These are phyloP conservation scores for Auriculariales sp. DNA, from an alignment of 768 basidiomycete species.

Conservation along the genomic window DNA sequence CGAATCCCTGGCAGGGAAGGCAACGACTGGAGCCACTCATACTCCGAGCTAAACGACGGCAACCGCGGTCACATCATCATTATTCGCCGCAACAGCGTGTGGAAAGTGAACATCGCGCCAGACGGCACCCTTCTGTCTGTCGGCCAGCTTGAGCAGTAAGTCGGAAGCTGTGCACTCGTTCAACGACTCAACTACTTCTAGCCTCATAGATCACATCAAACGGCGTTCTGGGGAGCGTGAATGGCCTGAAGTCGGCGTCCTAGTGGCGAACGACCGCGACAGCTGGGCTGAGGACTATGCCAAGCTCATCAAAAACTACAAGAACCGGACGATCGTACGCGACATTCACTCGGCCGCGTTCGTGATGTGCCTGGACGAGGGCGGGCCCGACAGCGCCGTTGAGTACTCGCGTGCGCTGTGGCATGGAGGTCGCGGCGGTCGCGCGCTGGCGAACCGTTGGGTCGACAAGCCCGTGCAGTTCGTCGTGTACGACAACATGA, in stretches of 20 bases:
- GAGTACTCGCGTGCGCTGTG: conserved; percentile 61
- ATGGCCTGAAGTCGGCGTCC: conserved; percentile 61
- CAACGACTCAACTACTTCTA: too few relatives aligned
- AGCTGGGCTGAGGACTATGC: conserved; percentile 74
- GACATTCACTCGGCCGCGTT: conserved; percentile 80
- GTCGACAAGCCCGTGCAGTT: conserved; percentile 86
- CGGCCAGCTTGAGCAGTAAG: conserved; percentile 48
- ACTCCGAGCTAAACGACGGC: conserved; percentile 42
- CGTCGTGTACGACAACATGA: conserved; percentile 68
- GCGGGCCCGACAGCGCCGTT: conserved; percentile 36
- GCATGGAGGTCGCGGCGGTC: conserved; percentile 55
- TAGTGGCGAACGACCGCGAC: conserved; percentile 72
- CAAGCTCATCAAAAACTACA: conserved; percentile 38
- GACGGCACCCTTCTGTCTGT: conserved; percentile 48
- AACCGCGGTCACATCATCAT: conserved; percentile 71
- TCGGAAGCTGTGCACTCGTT: background rate
- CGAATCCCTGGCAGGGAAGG: conserved; percentile 63
- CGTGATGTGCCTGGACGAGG: conserved; percentile 60
- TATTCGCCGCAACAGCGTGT: conserved; percentile 71
- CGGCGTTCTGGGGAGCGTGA: conserved; percentile 38
- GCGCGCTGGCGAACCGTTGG: conserved; percentile 25
- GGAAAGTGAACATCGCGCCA: conserved; percentile 55
- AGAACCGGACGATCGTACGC: conserved; percentile 50
- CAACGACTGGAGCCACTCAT: conserved; percentile 62
- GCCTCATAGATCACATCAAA: conserved; percentile 61